Evolutionary conservation across 208 protist genomes (phyloP), one percentile per base, ranked within the genome.

Genomic region (Acanthamoeba polyphaga): DNA sequence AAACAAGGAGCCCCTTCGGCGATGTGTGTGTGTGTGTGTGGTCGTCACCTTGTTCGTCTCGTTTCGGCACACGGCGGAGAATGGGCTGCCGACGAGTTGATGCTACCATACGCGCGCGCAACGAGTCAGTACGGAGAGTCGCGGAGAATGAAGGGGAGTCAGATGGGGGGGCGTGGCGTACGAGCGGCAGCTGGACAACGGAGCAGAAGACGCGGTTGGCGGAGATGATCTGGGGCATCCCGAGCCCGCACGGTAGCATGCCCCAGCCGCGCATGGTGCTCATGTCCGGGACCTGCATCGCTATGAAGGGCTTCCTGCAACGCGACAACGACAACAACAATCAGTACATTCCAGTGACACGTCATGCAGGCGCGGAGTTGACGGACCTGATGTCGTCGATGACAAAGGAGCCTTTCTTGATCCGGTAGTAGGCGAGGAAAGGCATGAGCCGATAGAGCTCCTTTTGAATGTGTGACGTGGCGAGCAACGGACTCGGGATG

Each of bases 201-300:
- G 80, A 88, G 51, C 80, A 88, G 51, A 88, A 88, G 80, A 88
- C 51, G n/a, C 80, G 80, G 22, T 88, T 88, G 80, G 80, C 80
- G 24, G 80, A 7, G 51, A 88, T 64, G 80, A 88, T 64, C 80
- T 66, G 62, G 53, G 80, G 80, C 53, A 64, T 43, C 51, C 46
- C 46, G 19, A 88, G 27, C 13, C 80, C 80, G 53, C 80, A 88
- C 53, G 80, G 80, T 6, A 88, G 80, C 9, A 8, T 60, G 80
- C 51, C 24, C 80, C 80, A 88, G 51, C 32, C 32, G 13, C 34
- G 22, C 46, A 64, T 55, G 9, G 80, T 88, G n/a, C n/a, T 22
- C 46, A 88, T 66, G 51, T 88, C 53, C 13, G 80, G 80, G 15
- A 88, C 38, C 51, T 64, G 43, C 80, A 88, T 88, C 80, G 80